Evolutionary conservation across 768 basidiomycete genomes (phyloP), one percentile per base, ranked within the genome.

Genomic region (Podaxis carcinomalis): DNA sequence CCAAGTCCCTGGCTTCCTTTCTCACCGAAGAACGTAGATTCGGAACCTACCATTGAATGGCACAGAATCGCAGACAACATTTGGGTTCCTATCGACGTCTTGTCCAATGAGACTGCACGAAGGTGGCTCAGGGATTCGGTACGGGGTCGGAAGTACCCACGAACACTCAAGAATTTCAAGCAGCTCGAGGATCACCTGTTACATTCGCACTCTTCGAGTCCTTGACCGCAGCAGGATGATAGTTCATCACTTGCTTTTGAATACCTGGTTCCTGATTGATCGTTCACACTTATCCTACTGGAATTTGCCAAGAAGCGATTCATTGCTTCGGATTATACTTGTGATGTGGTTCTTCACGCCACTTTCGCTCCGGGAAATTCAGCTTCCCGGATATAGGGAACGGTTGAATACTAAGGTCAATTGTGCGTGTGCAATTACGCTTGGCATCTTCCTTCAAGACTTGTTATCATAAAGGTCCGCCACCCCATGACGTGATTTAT

Each of bases 31-130:
- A 35, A 27, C 27, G 23, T 46, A 71, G 72, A 72, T 59, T 71
- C 70, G 10, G 59, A 68, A 13, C 57, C 63, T 13, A 9, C 25
- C 35, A 46, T 73, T 23, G 67, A 65, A 16, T 73, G 72, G 72
- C 66, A 64, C 58, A 64, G 66, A 7, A 52, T 63, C 13, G 50
- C 53, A 1, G 65, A 63, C 16, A 54, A 59, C 32, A 32, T 63
- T 28, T 66, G 65, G 65, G 23, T 63, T n/a, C 62, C 62, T 19
- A 44, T 58, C n/a, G 57, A 58, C n/a, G 28, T 58, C 13, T 40
- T 19, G 9, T 6, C 21, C 21, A 46, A 51, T 46, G 52, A 53
- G 25, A 44, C 25, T 40, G 46, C 57, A 5, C 62, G 50, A 10
- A 6, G 25, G 14, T 63, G 62, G 57, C 46, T 63, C 7, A 51